These are phyloP conservation scores for Akanthomyces uredinophilus DNA, from an alignment of 2,329 filamentous ascomycete species.

Conservation along the genomic window DNA sequence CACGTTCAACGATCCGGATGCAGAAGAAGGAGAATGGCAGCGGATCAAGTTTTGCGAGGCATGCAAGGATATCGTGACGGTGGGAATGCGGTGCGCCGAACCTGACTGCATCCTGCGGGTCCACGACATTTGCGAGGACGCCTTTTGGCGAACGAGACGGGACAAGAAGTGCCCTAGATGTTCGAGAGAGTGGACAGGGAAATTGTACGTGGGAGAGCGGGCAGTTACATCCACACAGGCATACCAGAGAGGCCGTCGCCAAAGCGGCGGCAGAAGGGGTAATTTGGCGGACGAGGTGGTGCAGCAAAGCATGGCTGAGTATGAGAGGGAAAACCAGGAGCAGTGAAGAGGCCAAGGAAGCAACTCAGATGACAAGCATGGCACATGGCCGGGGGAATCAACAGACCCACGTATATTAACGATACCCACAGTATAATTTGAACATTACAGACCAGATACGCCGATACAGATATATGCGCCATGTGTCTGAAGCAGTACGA, in stretches of 20 bases:
- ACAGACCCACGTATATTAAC: neutral
- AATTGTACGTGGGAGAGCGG: constrained; percentile 50
- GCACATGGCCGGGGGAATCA: too few relatives aligned
- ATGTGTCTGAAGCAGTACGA: neutral
- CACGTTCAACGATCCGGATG: constrained; percentile 75
- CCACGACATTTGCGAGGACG: constrained; percentile 70
- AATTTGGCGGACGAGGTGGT: constrained; percentile 29
- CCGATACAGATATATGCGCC: neutral
- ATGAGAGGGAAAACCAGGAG: constrained; percentile 24
- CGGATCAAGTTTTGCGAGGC: constrained; percentile 83
- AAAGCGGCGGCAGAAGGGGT: constrained; percentile 29
- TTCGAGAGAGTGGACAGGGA: constrained; percentile 43
- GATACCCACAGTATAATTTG: constrained; percentile 6
- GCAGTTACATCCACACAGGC: constrained; percentile 51
- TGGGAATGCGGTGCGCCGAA: constrained; percentile 71
- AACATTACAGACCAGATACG: neutral
- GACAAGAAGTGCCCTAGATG: constrained; percentile 62
- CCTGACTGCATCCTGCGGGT: constrained; percentile 63
- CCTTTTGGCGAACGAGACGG: constrained; percentile 64
- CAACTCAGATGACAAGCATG: neutral
- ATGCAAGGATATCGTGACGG: constrained; percentile 84
- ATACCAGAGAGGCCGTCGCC: constrained; percentile 39
- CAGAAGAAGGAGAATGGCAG: constrained; percentile 57
- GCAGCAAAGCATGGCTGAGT: constrained; percentile 25
- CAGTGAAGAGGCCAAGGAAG: constrained; percentile 18